Evolutionary conservation across 129 eudicot species (phyloP), one percentile per base, ranked within the genome.

Genomic region (Calendula officinalis): DNA sequence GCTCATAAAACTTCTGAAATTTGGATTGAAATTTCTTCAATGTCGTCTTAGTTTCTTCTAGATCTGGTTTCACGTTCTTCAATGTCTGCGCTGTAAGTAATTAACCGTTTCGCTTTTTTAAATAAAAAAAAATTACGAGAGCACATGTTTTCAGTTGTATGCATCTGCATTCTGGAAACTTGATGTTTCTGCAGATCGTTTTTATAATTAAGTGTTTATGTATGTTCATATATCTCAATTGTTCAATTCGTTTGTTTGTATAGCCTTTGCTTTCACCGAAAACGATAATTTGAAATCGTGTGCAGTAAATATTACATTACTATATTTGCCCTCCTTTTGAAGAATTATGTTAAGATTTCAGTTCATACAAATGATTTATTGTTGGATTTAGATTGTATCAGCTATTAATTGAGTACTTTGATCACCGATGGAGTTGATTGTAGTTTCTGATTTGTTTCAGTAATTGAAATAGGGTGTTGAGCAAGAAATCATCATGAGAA

Each of bases 11-110:
- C 16, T 59, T 7, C n/a, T 35, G 32, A 57, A 37, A 22, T 69
- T 44, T 69, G 33, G 32, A 7, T 60, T 59, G 3, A 50, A 70
- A 12, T 51, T 42, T 60, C 55, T 17, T 62, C 63, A 72, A 63
- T 72, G 58, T 44, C 22, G 65, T 6, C 54, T 27, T 53, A 75
- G 53, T 38, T 61, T 75, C 55, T 42, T 62, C 65, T 69, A 61
- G 79, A 74, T 80, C 83, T 81, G 65, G 43, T 56, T 64, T 54
- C 37, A 50, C 45, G 38, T 41, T 67, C 58, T 50, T 77, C 79
- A 69, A 77, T 77, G 80, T 66, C 64, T 72, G 42, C 72, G 36
- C 66, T 78, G 91, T 85, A 78, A 78, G 87, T 74, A 36, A 37
- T 51, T 54, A 35, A 67, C 52, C 8, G 40, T 70, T 35, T 46